A percentile compares a stretch with the other conserved stretches of the same genome.
These are phyloP conservation scores for Xylariaceae sp. DNA, from an alignment of 2,329 filamentous ascomycete genomes.

Conservation along the genomic window DNA sequence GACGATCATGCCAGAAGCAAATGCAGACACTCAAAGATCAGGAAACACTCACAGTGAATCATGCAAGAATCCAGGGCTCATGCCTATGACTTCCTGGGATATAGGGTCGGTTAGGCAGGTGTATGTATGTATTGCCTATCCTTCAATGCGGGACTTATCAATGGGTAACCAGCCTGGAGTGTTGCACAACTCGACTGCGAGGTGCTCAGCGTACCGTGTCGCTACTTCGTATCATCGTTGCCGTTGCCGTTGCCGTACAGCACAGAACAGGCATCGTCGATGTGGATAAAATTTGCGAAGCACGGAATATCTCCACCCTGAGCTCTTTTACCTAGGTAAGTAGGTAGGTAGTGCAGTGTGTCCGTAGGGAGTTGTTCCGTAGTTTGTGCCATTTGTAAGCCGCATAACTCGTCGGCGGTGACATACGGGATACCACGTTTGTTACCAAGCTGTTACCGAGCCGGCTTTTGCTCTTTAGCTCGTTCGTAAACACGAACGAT, in stretches of 20 bases:
- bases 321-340: neutral
- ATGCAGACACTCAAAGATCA: constrained; percentile 14
- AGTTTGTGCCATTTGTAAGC: neutral
- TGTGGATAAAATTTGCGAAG: neutral
- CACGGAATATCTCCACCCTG: neutral
- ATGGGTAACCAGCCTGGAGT: neutral
- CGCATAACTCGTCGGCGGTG: neutral
- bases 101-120: neutral
- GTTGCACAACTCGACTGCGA: neutral
- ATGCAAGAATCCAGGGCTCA: constrained; percentile 28
- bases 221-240: neutral
- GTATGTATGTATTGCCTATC: neutral
- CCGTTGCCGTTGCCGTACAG: neutral
- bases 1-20: constrained; percentile 16
- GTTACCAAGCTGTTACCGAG: constrained; percentile 18
- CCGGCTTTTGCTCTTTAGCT: constrained; percentile 11
- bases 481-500: neutral
- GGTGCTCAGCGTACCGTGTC: neutral
- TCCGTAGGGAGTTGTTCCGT: neutral
- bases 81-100: constrained; percentile 23
- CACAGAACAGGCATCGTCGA: constrained; percentile 1
- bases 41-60: constrained; percentile 10
- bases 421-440: neutral
- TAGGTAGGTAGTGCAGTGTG: neutral
- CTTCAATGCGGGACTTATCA: neutral